Evolutionary conservation across 1,139 yeast species (phyloP).

Genomic region (Geotrichum klebahnii): DNA sequence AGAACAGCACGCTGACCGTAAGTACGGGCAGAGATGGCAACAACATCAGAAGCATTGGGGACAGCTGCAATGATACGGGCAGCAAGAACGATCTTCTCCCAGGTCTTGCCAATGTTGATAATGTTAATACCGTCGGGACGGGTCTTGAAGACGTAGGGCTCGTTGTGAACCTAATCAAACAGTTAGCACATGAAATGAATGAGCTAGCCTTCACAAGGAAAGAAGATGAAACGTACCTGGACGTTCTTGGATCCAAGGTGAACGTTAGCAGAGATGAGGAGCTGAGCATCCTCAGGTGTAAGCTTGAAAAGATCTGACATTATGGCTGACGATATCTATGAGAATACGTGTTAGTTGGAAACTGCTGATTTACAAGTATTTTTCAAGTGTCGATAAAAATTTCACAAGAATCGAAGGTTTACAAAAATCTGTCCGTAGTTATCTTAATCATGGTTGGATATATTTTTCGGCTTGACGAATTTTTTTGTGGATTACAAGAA

Average conservation of each 20-base stretch:
- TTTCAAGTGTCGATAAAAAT: no score
- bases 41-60: conserved; percentile 97
- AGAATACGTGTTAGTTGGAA: neutral
- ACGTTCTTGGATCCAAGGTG: conserved; percentile 99
- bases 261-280: conserved; percentile 98
- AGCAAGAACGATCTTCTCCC: conserved; percentile 99
- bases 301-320: conserved; percentile 79
- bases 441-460: no score
- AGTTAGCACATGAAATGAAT: neutral
- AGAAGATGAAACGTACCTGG: conserved; percentile 60
- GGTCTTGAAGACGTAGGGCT: conserved; percentile 97
- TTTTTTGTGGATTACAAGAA: no score
- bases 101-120: conserved; percentile 97
- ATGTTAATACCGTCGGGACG: conserved; percentile 99
- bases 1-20: conserved; percentile 99
- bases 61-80: conserved; percentile 99
- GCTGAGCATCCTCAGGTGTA: conserved; percentile 98
- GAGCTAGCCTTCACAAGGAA: neutral
- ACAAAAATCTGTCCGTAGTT: no score
- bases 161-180: conserved; percentile 84
- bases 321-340: conserved; percentile 22
- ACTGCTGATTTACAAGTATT: no score
- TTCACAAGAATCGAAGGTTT: neutral
- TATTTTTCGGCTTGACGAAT: no score
- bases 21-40: conserved; percentile 98